phyloP scores from a whole-genome alignment of 139 green algal species.

The Picochlorum sp. region DNA sequence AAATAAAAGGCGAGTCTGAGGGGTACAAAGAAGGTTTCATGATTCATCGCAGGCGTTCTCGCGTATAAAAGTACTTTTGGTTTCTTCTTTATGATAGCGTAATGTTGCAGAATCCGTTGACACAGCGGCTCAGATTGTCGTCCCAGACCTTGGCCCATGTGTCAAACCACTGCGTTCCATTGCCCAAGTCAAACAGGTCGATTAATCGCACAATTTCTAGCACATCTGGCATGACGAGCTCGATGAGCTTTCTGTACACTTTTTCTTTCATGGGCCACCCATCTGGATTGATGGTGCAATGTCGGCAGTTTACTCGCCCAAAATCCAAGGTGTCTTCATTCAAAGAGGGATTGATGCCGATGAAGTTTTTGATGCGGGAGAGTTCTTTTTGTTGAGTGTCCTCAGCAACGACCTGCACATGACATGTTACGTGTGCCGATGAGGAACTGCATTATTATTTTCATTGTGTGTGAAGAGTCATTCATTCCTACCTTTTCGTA shows the following conservation, averaged over 20 bases:
- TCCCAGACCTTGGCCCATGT: constrained; percentile 12
- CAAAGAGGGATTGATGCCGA: background rate
- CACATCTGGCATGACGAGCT: constrained; percentile 1
- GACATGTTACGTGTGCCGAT: too few species aligned
- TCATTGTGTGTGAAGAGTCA: too few species aligned
- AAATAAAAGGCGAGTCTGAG: too few species aligned
- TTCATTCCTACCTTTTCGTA: background rate
- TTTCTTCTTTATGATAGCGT: background rate
- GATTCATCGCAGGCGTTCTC: too few species aligned
- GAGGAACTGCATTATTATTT: too few species aligned
- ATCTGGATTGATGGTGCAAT: constrained; percentile 14
- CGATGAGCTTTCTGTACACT: constrained; percentile 8
- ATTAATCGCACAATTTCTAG: constrained; percentile 1
- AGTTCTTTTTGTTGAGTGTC: background rate
- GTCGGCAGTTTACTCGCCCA: background rate
- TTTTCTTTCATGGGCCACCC: constrained; percentile 14
- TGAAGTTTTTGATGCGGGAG: background rate
- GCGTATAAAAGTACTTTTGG: too few species aligned
- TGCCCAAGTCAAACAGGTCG: background rate
- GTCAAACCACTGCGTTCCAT: constrained; percentile 8
- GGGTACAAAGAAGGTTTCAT: too few species aligned
- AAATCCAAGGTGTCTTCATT: background rate
- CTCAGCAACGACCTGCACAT: too few species aligned
- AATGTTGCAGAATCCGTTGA: constrained; percentile 4
- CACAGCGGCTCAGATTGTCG: constrained; percentile 4